phyloP scores from a whole-genome alignment of 305 asterid species.

The Stenogyne calaminthoides region DNA sequence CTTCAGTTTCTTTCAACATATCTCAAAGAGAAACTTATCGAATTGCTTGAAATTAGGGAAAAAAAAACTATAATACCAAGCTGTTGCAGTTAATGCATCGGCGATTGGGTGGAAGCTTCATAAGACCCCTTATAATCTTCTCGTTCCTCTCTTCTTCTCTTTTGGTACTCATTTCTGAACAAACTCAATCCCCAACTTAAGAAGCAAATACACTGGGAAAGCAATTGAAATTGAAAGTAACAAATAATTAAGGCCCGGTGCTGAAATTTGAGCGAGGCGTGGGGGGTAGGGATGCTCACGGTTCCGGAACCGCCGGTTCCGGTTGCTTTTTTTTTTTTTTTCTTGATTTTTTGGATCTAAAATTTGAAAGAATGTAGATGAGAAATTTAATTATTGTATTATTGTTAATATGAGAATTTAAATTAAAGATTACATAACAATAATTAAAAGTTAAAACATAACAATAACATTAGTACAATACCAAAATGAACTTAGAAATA shows the following conservation, averaged over 20 bases:
- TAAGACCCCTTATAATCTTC: constrained; percentile 84
- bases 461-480: too few species aligned
- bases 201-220: background rate
- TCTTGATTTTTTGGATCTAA: too few species aligned
- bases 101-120: constrained; percentile 96
- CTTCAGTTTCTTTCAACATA: background rate
- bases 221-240: background rate
- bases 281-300: too few species aligned
- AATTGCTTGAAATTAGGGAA: background rate
- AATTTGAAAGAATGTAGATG: too few species aligned
- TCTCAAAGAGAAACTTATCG: background rate
- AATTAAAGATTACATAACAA: too few species aligned
- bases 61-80: constrained; percentile 50
- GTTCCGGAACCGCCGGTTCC: too few species aligned
- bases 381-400: too few species aligned
- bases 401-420: too few species aligned
- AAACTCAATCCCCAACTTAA: constrained; percentile 15
- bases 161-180: constrained; percentile 55
- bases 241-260: background rate
- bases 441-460: too few species aligned
- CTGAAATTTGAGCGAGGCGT: constrained; percentile 27
- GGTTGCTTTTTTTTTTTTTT: too few species aligned
- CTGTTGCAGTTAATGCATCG: constrained; percentile 95
- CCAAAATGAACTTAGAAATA: too few species aligned
- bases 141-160: constrained; percentile 86